Conservation (phyloP, 345 rosid genomes). For the Populus alba region DNA sequence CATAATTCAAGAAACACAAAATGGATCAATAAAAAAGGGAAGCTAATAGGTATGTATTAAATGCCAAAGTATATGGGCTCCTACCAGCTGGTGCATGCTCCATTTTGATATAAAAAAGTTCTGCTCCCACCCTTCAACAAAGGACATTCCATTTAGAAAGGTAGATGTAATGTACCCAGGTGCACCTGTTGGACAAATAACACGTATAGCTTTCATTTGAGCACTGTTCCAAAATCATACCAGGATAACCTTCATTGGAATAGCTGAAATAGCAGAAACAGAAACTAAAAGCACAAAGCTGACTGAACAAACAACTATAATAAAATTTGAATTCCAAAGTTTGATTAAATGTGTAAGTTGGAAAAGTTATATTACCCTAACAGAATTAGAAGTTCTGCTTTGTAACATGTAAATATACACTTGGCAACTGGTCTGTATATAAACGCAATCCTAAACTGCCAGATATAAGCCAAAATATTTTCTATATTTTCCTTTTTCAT, state of each 20-base stretch:
- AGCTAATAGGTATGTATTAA: constrained; percentile 5
- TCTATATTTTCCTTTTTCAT: background rate
- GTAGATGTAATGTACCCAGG: constrained; percentile 82
- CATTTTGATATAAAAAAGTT: constrained; percentile 93
- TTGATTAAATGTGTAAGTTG: too few relatives aligned
- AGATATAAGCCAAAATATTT: background rate
- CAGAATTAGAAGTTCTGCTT: background rate
- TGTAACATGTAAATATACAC: background rate
- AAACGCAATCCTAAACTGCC: background rate
- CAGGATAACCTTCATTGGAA: background rate
- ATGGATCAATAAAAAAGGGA: background rate
- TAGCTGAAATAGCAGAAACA: background rate
- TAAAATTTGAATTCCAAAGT: too few relatives aligned
- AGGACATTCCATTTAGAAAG: constrained; percentile 90
- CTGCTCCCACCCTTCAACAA: constrained; percentile 98
- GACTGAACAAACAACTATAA: background rate
- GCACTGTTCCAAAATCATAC: background rate
- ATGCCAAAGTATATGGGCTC: constrained; percentile 8
- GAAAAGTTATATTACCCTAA: background rate
- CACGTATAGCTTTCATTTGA: background rate
- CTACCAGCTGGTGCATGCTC: constrained; percentile 99
- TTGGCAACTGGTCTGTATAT: background rate
- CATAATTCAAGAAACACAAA: background rate
- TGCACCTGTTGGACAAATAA: constrained; percentile 56
- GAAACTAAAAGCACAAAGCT: background rate